Base-by-base conservation (phyloP, 1,284 basidiomycete species). In the Porphyrellus sp. region DNA sequence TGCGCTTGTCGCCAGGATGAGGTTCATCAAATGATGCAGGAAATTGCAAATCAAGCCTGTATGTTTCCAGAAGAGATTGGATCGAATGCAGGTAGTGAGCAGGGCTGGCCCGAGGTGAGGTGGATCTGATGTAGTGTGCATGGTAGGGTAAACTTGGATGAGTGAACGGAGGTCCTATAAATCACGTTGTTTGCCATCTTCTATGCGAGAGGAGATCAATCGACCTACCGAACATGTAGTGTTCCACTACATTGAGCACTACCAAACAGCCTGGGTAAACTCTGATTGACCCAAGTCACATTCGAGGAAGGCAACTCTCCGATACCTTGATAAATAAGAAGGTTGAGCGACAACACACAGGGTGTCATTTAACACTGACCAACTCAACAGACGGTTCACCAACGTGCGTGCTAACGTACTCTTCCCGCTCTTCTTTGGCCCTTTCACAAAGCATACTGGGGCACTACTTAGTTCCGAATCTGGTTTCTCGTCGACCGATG, bases 271-370 rank as follows among this genome's bases (percentile, higher is more conserved):
- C 86, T 3, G 91, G 87, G 89, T 89, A 67, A 98, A 97, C 69
- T 98, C 94, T 8, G 91, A 89, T 71, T 99, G 96, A 11, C 96
- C 96, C 4, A 93, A 63, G 71, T 98, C 96, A 52, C 90, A 90
- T 66, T 98, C 95, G 7, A 99, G 78, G 68, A 85, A 97, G 0
- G 93, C 93, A 3, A 98, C 92, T 18, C 77, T 78, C 21, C 76
- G 76, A 68, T 85, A 88, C 33, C 88, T 86, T 54, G 48, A 46
- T 20, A 47, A 27, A 45, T n/a, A 35, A 37, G 33, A 52, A 41
- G 1, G 2, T n/a, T 58, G 4, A 40, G 45, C 15, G 20, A 37
- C 16, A 23, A 13, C 28, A 51, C 18, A 31, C 13, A 20, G 44
- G 18, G 20, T 23, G 12, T 24, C 9, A 2, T 11, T n/a, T n/a